Conservation (phyloP, 371 early-diverging fungal genomes). For the Zopfochytrium polystomum region DNA sequence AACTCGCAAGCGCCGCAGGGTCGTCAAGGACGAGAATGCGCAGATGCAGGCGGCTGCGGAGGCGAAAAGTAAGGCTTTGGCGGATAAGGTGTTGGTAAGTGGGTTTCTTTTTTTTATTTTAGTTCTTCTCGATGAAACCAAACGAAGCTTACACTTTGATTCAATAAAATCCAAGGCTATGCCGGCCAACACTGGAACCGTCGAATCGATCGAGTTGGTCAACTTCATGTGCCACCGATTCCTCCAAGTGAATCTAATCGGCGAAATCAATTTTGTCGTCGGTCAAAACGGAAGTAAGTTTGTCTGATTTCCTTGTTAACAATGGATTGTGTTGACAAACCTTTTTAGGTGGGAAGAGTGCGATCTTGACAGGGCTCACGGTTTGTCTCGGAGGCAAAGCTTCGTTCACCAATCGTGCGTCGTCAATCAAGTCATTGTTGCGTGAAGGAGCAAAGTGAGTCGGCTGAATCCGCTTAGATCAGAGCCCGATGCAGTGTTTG, state of each 20-base stretch:
- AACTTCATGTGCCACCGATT: conserved; percentile 95
- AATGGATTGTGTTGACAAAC: neutral
- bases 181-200: conserved; percentile 55
- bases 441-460: conserved; percentile 74
- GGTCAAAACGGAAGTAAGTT: conserved; percentile 89
- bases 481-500: neutral
- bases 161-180: conserved; percentile 6
- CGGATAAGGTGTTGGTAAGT: neutral
- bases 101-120: neutral
- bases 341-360: conserved; percentile 75
- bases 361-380: conserved; percentile 86
- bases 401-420: conserved; percentile 78
- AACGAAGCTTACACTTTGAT: neutral
- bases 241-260: conserved; percentile 72
- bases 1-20: neutral
- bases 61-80: neutral
- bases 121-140: neutral
- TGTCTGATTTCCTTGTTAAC: neutral
- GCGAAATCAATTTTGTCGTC: conserved; percentile 91
- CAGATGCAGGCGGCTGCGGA: neutral
- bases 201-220: conserved; percentile 74
- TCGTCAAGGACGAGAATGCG: neutral
- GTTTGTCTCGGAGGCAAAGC: conserved; percentile 91
- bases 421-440: conserved; percentile 72
- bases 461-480: too few species aligned